Evolutionary conservation across 2,329 filamentous ascomycete species (phyloP).

Genomic region (Aureobasidium vineae): DNA sequence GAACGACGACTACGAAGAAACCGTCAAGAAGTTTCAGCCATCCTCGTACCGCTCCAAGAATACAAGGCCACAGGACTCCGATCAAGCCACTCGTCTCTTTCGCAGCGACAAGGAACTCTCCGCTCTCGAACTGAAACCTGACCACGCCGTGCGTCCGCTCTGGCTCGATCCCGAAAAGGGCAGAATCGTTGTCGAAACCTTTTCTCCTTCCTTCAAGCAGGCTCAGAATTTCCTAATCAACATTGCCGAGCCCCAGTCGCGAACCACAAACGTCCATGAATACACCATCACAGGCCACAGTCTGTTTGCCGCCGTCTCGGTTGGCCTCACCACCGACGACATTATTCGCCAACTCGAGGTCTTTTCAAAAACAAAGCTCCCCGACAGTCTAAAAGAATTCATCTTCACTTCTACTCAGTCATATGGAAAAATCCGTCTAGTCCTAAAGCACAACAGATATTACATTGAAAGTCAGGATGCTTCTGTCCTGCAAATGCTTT

Average conservation of each 20-base stretch:
- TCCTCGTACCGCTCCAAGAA: constrained; percentile 52
- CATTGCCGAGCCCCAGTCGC: constrained; percentile 87
- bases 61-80: constrained; percentile 45
- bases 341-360: constrained; percentile 86
- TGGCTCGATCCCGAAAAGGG: constrained; percentile 90
- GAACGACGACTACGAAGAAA: constrained; percentile 41
- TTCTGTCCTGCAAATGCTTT: constrained; percentile 77
- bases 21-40: constrained; percentile 56
- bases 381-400: constrained; percentile 75
- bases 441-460: constrained; percentile 91
- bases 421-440: constrained; percentile 93
- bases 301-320: constrained; percentile 90
- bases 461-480: constrained; percentile 91
- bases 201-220: constrained; percentile 79
- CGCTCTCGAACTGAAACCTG: constrained; percentile 76
- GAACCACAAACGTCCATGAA: constrained; percentile 88
- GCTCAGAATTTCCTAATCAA: constrained; percentile 95
- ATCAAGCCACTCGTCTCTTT: constrained; percentile 57
- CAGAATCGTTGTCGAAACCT: constrained; percentile 89
- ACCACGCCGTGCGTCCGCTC: constrained; percentile 84
- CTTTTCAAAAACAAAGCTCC: constrained; percentile 84
- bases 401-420: constrained; percentile 81
- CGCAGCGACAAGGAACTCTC: constrained; percentile 73
- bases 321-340: constrained; percentile 84
- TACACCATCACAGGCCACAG: constrained; percentile 90